Evolutionary conservation across 768 basidiomycete genomes (phyloP).

Genomic region (Mycena latifolia): DNA sequence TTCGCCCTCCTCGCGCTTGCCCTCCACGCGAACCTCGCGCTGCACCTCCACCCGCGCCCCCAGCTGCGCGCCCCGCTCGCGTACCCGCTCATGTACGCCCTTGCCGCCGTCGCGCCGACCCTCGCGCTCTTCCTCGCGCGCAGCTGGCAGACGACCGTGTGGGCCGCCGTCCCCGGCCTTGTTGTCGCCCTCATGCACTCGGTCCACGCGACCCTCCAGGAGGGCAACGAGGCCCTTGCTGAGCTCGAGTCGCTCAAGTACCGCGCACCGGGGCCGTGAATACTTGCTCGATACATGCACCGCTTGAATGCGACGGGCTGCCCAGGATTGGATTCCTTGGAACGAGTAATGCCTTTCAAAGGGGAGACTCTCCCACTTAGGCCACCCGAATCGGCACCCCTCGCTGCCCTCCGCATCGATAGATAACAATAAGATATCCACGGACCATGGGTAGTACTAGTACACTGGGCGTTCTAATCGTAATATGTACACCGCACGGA

Average conservation of each 20-base stretch:
- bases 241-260: slow-evolving; percentile 69
- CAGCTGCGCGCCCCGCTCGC: slow-evolving; percentile 49
- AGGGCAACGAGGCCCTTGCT: slow-evolving; percentile 60
- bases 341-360: too few relatives aligned
- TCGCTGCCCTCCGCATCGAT: too few relatives aligned
- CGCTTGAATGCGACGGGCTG: too few relatives aligned
- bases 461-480: too few relatives aligned
- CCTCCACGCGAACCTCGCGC: slow-evolving; percentile 62
- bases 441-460: too few relatives aligned
- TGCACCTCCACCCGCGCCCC: slow-evolving; percentile 54
- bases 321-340: too few relatives aligned
- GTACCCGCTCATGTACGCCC: slow-evolving; percentile 45
- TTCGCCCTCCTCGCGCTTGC: slow-evolving; percentile 63
- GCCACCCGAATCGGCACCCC: too few relatives aligned
- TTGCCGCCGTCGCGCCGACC: slow-evolving; percentile 62
- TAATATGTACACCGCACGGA: too few relatives aligned
- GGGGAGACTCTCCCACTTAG: too few relatives aligned
- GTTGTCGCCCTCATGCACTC: slow-evolving; percentile 61
- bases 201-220: slow-evolving; percentile 57
- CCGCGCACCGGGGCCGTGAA: slow-evolving; percentile 55
- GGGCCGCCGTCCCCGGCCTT: slow-evolving; percentile 63
- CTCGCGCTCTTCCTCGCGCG: slow-evolving; percentile 61
- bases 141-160: slow-evolving; percentile 65
- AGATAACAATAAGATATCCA: too few relatives aligned
- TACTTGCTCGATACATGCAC: too few relatives aligned